Evolutionary conservation across 208 protist genomes (phyloP), one percentile per base, ranked within the genome.

Genomic region (Lotmaria passim): DNA sequence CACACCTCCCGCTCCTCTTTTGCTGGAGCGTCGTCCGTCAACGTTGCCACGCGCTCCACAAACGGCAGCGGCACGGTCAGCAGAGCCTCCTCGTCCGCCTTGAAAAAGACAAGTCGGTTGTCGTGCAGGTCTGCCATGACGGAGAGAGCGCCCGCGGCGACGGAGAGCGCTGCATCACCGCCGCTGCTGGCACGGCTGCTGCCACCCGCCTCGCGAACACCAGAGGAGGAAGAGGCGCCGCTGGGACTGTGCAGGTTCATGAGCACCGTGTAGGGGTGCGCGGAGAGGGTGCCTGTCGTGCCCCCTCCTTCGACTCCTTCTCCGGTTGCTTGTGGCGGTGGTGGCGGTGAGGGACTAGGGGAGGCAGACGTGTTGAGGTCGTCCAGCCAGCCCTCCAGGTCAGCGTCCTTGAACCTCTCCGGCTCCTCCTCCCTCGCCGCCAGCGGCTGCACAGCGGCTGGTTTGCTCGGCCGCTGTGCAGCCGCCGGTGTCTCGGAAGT

Each of bases 381-480:
- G 34, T 85, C 78, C 38, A 90, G 70, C 85, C 85, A 90, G 7
- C 55, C 69, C 33, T 85, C 71, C 59, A 88, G 39, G 41, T 58
- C 47, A 3, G 58, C 33, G 15, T 60, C 61, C 36, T 46, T 67
- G 51, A 64, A 69, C 3, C 8, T 47, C 21, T 43, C 64, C 24
- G 55, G 7, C 41, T 70, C 53, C 51, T 17, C 39, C 31, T 28
- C 41, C 52, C 0, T 10, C 39, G 51, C 26, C 73, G 7, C 60
- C 24, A 41, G 10, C 11, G 43, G 17, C 11, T 23, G 23, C 52
- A 21, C 30, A 41, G 26, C 5, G 4, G 17, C 15, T 2, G 41
- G 11, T 41, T 36, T 15, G 17, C 17, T 24, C 41, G 38, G 64
- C 43, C 30, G 23, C 10, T 17, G 12, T 44, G 26, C 41, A 23